Conservation (phyloP, 257 asterid genomes). For the Solanum chilense region DNA sequence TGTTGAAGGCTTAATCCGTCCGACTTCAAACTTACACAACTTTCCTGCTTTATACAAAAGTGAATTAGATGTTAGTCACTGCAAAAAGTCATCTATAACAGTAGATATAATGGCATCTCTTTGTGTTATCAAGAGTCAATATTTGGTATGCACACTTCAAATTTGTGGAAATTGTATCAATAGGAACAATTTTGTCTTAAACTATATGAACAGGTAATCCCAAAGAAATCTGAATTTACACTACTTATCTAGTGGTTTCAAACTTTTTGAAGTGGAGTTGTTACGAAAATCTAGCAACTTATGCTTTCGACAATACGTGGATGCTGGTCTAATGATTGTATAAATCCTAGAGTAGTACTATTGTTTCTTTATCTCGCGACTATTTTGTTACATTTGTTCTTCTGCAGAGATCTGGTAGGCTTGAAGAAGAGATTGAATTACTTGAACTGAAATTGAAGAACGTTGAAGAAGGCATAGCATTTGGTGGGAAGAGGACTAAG, state of each 20-base stretch:
- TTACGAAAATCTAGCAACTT: neutral
- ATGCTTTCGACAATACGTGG: neutral
- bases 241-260: neutral
- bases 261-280: neutral
- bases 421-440: slow-evolving; percentile 61
- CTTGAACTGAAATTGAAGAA: slow-evolving; percentile 54
- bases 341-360: neutral
- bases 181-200: neutral
- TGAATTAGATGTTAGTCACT: neutral
- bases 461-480: slow-evolving; percentile 59
- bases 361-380: neutral
- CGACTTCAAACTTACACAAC: neutral
- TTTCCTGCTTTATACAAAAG: neutral
- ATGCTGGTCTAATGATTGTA: neutral
- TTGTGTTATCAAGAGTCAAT: neutral
- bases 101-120: neutral
- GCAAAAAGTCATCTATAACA: neutral
- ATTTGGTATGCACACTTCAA: neutral
- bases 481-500: slow-evolving; percentile 68
- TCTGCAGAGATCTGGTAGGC: slow-evolving; percentile 72
- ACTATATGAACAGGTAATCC: neutral
- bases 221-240: neutral
- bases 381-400: neutral
- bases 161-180: neutral
- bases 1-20: neutral